Conservation (phyloP, 2,329 filamentous ascomycete species). For the Fusarium protoensiforme region DNA sequence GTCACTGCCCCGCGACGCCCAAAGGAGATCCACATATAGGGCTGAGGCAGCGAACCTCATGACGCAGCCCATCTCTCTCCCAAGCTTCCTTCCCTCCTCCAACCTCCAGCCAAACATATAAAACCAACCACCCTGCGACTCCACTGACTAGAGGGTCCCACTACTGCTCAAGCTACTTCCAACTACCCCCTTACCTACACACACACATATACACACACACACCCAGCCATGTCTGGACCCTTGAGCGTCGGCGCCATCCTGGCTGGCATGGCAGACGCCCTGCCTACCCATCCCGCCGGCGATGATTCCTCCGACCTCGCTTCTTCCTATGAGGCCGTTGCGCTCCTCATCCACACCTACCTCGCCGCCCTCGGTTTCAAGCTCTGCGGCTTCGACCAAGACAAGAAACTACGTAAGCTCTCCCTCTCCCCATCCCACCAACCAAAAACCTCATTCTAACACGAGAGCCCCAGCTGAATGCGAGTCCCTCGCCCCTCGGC, state of each 20-base stretch:
- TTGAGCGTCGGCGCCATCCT: constrained; percentile 56
- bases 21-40: constrained; percentile 42
- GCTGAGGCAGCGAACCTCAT: constrained; percentile 43
- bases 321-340: constrained; percentile 83
- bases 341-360: constrained; percentile 84
- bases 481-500: constrained; percentile 66
- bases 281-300: constrained; percentile 63
- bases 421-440: background rate
- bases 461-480: constrained; percentile 54
- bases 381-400: constrained; percentile 85
- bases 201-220: background rate
- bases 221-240: constrained; percentile 38
- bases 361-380: constrained; percentile 85
- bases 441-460: background rate
- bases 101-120: background rate
- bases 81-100: background rate
- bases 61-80: constrained; percentile 29
- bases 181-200: background rate
- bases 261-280: constrained; percentile 67
- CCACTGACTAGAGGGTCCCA: background rate
- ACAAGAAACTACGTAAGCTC: constrained; percentile 74
- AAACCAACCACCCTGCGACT: background rate
- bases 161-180: background rate
- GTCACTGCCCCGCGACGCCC: constrained; percentile 25
- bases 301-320: constrained; percentile 72